These are phyloP conservation scores for Cicer bijugum DNA, from an alignment of 306 rosid species.

Conservation along the genomic window DNA sequence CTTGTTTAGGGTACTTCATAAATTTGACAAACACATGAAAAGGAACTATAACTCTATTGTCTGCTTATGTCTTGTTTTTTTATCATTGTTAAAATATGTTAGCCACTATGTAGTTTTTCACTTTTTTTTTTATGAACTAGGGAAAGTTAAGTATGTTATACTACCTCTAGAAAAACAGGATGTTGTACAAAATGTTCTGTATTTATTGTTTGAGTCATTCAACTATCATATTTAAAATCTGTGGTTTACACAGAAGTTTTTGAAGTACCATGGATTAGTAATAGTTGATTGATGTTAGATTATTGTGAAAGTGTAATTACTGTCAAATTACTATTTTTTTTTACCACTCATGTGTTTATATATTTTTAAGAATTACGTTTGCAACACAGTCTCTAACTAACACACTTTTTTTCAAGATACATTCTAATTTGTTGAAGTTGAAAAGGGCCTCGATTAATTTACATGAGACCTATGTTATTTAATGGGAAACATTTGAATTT, in stretches of 20 bases:
- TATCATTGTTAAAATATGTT: neutral
- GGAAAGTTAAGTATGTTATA: neutral
- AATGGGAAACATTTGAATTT: too few species aligned
- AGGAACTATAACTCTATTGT: slow-evolving; percentile 13
- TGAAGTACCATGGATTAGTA: neutral
- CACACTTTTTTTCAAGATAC: too few species aligned
- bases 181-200: neutral
- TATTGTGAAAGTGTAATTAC: too few species aligned
- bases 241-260: neutral
- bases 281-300: too few species aligned
- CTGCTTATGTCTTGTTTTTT: neutral
- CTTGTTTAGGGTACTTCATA: neutral
- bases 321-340: neutral
- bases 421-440: too few species aligned
- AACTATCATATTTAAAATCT: neutral
- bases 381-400: too few species aligned
- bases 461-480: too few species aligned
- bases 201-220: neutral
- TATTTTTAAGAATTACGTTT: neutral
- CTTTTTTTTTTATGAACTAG: neutral
- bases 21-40: neutral
- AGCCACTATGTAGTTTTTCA: neutral
- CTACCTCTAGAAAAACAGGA: neutral
- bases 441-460: too few species aligned
- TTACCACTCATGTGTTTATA: neutral